A percentile compares a stretch with the other conserved stretches of the same genome.
phyloP scores from a whole-genome alignment of 2,329 filamentous ascomycete genomes.

The Arthrobotrys entomopaga region DNA sequence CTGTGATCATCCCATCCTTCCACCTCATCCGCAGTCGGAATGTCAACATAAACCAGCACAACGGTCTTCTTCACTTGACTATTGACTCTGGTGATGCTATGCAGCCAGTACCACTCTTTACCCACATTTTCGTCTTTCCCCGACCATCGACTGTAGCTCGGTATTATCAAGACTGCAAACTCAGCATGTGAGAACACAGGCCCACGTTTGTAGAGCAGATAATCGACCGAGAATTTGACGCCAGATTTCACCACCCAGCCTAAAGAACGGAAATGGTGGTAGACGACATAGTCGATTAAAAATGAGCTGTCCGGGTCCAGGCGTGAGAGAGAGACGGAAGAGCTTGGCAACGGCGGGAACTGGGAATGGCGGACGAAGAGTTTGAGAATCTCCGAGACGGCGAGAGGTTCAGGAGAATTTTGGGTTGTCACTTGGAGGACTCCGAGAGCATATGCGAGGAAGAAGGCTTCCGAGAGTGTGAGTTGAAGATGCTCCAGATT shows the following conservation, averaged over 20 bases:
- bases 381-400: conserved; percentile 70
- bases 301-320: conserved; percentile 83
- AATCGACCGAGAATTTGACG: conserved; percentile 94
- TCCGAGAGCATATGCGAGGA: conserved; percentile 83
- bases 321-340: conserved; percentile 19
- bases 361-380: conserved; percentile 77
- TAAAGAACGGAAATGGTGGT: conserved; percentile 94
- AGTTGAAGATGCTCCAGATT: conserved; percentile 90
- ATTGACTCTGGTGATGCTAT: conserved; percentile 88
- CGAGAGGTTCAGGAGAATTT: conserved; percentile 61
- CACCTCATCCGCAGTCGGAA: conserved; percentile 74
- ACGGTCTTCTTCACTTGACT: conserved; percentile 90
- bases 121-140: conserved; percentile 64
- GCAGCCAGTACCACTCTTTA: conserved; percentile 80
- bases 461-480: conserved; percentile 89
- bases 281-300: conserved; percentile 84
- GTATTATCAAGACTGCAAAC: conserved; percentile 85
- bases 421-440: conserved; percentile 69
- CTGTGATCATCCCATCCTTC: conserved; percentile 62
- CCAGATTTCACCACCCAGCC: conserved; percentile 94
- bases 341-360: conserved; percentile 69
- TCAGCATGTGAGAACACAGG: conserved; percentile 96
- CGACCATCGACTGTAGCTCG: conserved; percentile 81
- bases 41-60: conserved; percentile 88
- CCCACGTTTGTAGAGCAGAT: conserved; percentile 90